Evolutionary conservation across 2,329 filamentous ascomycete species (phyloP).

Genomic region (Colletotrichum lini): DNA sequence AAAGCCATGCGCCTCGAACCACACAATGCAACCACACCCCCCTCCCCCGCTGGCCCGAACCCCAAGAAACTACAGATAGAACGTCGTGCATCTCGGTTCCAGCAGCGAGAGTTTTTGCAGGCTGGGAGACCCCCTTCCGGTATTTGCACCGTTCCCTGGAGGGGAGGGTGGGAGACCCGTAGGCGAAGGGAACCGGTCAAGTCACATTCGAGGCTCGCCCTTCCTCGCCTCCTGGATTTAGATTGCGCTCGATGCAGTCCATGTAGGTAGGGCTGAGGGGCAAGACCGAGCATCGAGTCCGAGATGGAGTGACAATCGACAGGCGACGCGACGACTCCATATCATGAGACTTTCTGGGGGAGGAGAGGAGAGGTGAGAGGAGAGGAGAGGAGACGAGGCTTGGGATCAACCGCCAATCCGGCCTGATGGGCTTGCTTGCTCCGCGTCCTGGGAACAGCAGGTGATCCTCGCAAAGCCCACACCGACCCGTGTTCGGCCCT

Average conservation of each 20-base stretch:
- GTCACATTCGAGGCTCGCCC: background rate
- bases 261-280: constrained; percentile 31
- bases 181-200: background rate
- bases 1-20: constrained; percentile 15
- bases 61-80: too few species aligned
- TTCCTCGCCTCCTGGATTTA: constrained; percentile 4
- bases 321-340: background rate
- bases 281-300: background rate
- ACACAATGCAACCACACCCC: constrained; percentile 15
- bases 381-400: background rate
- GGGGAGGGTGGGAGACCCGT: too few species aligned
- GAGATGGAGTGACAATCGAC: background rate
- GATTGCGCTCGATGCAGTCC: constrained; percentile 13
- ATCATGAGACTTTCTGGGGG: constrained; percentile 13
- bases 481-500: constrained; percentile 1
- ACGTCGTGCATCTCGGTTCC: too few species aligned
- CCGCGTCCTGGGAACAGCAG: constrained; percentile 33
- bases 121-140: too few species aligned
- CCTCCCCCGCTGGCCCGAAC: too few species aligned
- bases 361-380: background rate
- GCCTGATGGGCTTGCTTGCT: constrained; percentile 35
- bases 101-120: too few species aligned
- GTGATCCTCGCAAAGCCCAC: constrained; percentile 26
- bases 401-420: constrained; percentile 37
- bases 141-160: too few species aligned